These are phyloP conservation scores for Kuraishia ogatae DNA, from an alignment of 805 yeast species.

Conservation along the genomic window DNA sequence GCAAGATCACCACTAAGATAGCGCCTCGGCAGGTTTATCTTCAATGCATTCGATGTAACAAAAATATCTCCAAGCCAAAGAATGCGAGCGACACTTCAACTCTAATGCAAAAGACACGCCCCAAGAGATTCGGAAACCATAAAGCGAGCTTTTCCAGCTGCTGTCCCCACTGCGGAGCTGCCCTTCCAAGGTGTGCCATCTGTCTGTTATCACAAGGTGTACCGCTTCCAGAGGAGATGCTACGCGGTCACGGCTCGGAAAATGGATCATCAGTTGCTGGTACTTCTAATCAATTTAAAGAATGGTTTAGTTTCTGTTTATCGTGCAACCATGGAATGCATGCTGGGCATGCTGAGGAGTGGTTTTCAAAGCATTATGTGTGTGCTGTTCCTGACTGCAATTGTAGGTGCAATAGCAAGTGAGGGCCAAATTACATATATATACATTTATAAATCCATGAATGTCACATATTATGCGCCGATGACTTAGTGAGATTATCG, in stretches of 20 bases:
- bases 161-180: constrained; percentile 84
- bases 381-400: constrained; percentile 95
- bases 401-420: constrained; percentile 67
- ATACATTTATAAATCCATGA: not conserved
- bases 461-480: no score
- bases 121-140: constrained; percentile 6
- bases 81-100: not conserved
- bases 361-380: constrained; percentile 81
- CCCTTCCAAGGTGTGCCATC: constrained; percentile 85
- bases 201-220: constrained; percentile 76
- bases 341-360: constrained; percentile 91
- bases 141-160: constrained; percentile 10
- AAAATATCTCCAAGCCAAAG: constrained; percentile 42
- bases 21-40: constrained; percentile 69
- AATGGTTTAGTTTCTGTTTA: constrained; percentile 89
- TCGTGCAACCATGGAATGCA: constrained; percentile 92
- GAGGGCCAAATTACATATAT: constrained; percentile 1
- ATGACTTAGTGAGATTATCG: no score
- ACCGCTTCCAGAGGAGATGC: constrained; percentile 37
- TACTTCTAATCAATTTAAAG: constrained; percentile 40
- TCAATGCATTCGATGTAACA: constrained; percentile 78
- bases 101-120: not conserved
- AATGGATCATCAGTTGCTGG: constrained; percentile 2
- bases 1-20: constrained; percentile 36
- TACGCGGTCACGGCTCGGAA: constrained; percentile 15